A percentile compares a stretch with the other conserved stretches of the same genome.
Evolutionary conservation across 805 yeast genomes (phyloP).

Genomic region (Candida gorgasii): DNA sequence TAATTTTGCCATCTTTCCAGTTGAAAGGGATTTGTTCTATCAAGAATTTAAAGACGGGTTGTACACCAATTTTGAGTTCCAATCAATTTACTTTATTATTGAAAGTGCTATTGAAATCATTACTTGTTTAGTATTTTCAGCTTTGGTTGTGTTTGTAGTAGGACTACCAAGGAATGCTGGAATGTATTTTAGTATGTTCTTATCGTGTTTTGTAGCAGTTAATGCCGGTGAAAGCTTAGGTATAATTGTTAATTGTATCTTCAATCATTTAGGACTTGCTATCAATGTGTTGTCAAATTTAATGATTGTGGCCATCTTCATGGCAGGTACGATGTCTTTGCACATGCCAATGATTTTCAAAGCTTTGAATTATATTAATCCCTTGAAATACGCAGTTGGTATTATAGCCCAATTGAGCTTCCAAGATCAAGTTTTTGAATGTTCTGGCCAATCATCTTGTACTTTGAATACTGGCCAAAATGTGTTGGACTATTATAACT

Average conservation of each 20-base stretch:
- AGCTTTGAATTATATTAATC: constrained; percentile 76
- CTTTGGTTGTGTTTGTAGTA: constrained; percentile 64
- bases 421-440: constrained; percentile 48
- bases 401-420: constrained; percentile 62
- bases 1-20: constrained; percentile 74
- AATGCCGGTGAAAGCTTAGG: constrained; percentile 87
- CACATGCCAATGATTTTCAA: constrained; percentile 68
- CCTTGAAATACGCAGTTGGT: constrained; percentile 70
- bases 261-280: constrained; percentile 77
- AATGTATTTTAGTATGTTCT: constrained; percentile 65
- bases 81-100: constrained; percentile 54
- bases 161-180: constrained; percentile 71
- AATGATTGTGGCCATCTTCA: constrained; percentile 69
- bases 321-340: constrained; percentile 84
- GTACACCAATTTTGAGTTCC: constrained; percentile 66
- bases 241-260: constrained; percentile 71
- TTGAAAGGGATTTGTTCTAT: constrained; percentile 71
- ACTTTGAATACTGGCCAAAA: constrained; percentile 30
- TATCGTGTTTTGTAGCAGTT: constrained; percentile 53
- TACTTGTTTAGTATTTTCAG: constrained; percentile 58
- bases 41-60: constrained; percentile 76
- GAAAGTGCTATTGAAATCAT: constrained; percentile 71
- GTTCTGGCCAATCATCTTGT: constrained; percentile 30
- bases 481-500: constrained; percentile 33
- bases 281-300: constrained; percentile 68